A percentile compares a stretch with the other conserved stretches of the same genome.
Evolutionary conservation across 2,329 filamentous ascomycete species (phyloP).

Genomic region (Pseudocercospora fijiensis): DNA sequence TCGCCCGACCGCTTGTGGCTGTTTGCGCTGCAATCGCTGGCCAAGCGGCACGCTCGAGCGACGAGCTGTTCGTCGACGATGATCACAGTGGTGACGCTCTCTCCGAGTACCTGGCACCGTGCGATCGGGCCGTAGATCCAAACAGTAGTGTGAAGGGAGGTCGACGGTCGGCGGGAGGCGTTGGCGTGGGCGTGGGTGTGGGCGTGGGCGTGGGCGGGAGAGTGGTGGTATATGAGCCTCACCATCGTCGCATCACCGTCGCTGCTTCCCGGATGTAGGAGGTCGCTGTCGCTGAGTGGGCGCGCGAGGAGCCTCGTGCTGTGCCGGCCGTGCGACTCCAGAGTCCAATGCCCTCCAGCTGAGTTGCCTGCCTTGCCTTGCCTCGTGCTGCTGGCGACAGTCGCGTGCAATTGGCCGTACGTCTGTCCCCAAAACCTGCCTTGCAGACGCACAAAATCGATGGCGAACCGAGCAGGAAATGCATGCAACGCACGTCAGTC

Average conservation of each 20-base stretch:
- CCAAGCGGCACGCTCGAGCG: not conserved
- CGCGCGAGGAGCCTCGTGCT: not conserved
- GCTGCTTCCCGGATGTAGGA: not conserved
- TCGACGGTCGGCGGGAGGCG: not conserved
- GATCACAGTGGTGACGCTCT: not conserved
- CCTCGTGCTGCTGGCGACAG: conserved; percentile 1
- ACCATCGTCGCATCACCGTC: conserved; percentile 7
- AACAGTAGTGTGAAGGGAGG: conserved; percentile 1
- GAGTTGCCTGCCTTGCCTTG: not conserved
- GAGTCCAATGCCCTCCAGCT: not conserved
- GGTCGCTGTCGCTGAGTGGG: not conserved
- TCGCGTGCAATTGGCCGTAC: conserved; percentile 2
- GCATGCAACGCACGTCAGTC: not conserved
- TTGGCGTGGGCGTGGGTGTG: not conserved
- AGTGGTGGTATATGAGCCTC: not conserved
- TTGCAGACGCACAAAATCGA: conserved; percentile 1
- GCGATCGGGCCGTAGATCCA: conserved; percentile 6
- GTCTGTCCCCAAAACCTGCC: not conserved
- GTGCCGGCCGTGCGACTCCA: conserved; percentile 1
- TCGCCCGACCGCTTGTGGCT: not conserved
- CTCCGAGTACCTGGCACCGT: conserved; percentile 3
- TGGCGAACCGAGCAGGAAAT: not conserved
- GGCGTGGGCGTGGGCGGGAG: not conserved
- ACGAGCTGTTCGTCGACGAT: not conserved
- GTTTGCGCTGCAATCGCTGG: conserved; percentile 3